Percentiles rank a stretch among this genome's conserved stretches.
Conservation (phyloP, 164 flowering plant species). For the Vitis cinerea region DNA sequence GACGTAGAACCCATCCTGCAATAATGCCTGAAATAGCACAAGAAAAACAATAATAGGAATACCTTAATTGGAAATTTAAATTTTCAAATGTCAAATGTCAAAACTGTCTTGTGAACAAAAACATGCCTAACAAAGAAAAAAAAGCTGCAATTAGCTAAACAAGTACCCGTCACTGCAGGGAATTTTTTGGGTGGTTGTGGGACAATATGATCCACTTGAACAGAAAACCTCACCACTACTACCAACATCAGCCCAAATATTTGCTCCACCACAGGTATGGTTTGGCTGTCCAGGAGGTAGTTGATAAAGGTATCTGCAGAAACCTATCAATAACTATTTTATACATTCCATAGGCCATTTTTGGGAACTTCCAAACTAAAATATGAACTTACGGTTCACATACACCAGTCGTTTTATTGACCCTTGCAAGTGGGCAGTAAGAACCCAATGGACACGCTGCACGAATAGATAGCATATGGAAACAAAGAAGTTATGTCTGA, state of each 20-base stretch:
- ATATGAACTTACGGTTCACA: conserved; percentile 65
- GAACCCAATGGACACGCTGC: conserved; percentile 76
- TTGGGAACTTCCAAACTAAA: neutral
- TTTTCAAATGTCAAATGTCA: no score
- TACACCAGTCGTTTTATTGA: conserved; percentile 38
- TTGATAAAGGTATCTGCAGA: conserved; percentile 56
- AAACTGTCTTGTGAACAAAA: neutral
- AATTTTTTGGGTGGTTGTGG: conserved; percentile 33
- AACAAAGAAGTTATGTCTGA: neutral
- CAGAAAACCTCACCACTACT: conserved; percentile 55
- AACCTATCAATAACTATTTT: conserved; percentile 4
- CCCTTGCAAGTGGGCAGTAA: conserved; percentile 54
- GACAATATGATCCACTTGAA: conserved; percentile 66
- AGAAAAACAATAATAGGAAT: neutral
- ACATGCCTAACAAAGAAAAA: neutral
- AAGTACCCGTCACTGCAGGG: conserved; percentile 53
- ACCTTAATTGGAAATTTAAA: conserved; percentile 8
- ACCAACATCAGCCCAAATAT: conserved; percentile 58
- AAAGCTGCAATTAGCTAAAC: neutral
- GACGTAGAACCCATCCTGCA: conserved; percentile 64
- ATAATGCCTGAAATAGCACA: conserved; percentile 48
- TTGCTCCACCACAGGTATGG: conserved; percentile 77
- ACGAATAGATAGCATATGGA: conserved; percentile 10
- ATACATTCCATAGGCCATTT: neutral
- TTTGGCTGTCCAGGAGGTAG: conserved; percentile 51